Evolutionary conservation across 2,329 filamentous ascomycete species (phyloP), one percentile per base, ranked within the genome.

Genomic region (Aspergillus caelatus): DNA sequence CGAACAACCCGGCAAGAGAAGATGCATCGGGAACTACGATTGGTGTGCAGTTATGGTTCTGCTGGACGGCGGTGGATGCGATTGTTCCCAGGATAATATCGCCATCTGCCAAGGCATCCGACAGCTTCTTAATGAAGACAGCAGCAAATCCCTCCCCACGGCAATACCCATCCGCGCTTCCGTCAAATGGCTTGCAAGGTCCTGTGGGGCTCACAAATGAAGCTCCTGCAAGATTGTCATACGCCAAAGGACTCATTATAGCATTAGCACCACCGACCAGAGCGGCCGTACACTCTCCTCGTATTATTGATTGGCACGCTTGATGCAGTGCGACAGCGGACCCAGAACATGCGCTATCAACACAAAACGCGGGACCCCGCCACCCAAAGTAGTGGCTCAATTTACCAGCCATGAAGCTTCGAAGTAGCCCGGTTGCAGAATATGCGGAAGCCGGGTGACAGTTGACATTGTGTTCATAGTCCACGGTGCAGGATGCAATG

Each of bases 161-260:
- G 62, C 82, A 84, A 65, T 86, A 86, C 0, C 84, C 84, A 70
- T 85, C 81, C 0, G 83, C 84, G 9, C 73, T 67, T 5, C 74
- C 72, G 56, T 84, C 82, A 43, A 83, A 84, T 0, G 81, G 74
- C 56, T 82, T 82, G 60, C 83, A 86, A 10, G 76, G 72, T 0
- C 84, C 83, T 1, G 77, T 81, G 0, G 75, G 74, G 19, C 76
- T 81, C 1, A 84, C 68, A 59, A 84, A 83, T 3, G 72, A 71
- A 0, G 75, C 82, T 0, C 69, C 72, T 3, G 70, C 74, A 10
- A 81, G 62, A 60, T 61, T 64, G 39, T 67, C 66, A 52, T 58
- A 68, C 6, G 50, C 67, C 23, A 73, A 41, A 1, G 74, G 72
- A 52, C 67, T 73, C 11, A 71, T 71, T 6, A 80, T 69, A 7